Conservation (phyloP, 169 alveolate genomes). For the Eimeria necatrix region DNA sequence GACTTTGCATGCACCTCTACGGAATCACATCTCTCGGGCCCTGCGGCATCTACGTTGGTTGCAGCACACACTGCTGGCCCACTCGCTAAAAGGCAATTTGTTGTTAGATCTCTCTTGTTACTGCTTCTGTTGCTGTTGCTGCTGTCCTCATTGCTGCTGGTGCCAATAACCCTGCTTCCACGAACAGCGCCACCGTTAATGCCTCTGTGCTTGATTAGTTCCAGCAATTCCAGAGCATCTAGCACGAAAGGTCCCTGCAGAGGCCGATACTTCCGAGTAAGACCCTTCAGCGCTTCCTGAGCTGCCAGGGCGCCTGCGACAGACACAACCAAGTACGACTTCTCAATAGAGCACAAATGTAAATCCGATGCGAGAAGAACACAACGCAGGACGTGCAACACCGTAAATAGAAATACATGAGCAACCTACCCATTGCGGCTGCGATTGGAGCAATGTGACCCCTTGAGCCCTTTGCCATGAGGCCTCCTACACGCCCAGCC, state of each 20-base stretch:
- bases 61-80: not conserved
- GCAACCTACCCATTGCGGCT: conserved; percentile 72
- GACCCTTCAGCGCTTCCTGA: conserved; percentile 78
- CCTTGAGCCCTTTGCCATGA: conserved; percentile 47
- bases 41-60: not conserved
- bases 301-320: conserved; percentile 81
- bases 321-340: not conserved
- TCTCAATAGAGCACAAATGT: not conserved
- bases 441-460: conserved; percentile 78
- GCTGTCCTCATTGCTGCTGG: conserved; percentile 23
- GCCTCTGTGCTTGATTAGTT: not conserved
- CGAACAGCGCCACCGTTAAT: not conserved
- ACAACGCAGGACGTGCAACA: conserved; percentile 28
- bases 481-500: conserved; percentile 58
- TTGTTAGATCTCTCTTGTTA: not conserved
- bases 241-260: conserved; percentile 79
- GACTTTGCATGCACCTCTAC: not conserved
- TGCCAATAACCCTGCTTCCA: not conserved
- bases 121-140: conserved; percentile 46
- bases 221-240: conserved; percentile 64
- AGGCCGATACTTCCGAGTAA: conserved; percentile 59
- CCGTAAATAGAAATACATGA: not conserved
- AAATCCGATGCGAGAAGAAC: not conserved
- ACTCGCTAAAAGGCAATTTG: not conserved
- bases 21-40: not conserved